Base-by-base conservation (phyloP, 1,284 basidiomycete species). In the Irpex sp. region DNA sequence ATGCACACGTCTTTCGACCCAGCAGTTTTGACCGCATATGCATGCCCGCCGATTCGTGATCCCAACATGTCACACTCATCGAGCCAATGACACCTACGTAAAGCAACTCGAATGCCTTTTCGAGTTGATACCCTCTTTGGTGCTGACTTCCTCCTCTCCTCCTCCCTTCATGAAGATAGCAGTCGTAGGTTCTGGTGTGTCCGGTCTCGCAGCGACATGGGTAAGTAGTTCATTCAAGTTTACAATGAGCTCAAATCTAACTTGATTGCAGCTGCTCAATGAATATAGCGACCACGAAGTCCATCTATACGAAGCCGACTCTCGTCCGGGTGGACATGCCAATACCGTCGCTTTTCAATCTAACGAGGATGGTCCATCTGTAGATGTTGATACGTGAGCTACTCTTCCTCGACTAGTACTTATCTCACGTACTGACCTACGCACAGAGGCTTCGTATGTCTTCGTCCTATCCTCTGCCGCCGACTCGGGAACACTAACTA, bases 271-370 rank as follows among this genome's bases (percentile, higher is more conserved):
- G 84, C 75, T 86, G 13, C 77, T 94, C 65, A 94, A 94, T 72
- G 89, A 94, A 71, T 79, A 89, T 71, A 91, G 89, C 56, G 83
- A 88, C 51, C 90, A 93, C 73, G 85, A 92, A 72, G 92, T 93
- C 3, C 88, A 94, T 69, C 77, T 94, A 0, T 94, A 88, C 73
- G 92, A 95, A 73, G 81, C 87, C 0, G 87, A 88, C 58, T 73
- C 76, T 57, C 83, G 88, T 59, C 82, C 87, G 0, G 92, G 93
- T 19, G 92, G 92, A 1, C 92, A 95, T 73, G 89, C 91, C 15
- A 88, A 94, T 71, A 94, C 92, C 0, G 86, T 92, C 11, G 73
- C 73, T 15, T 93, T 87, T 72, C 75, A 81, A 60, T 57, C 57
- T 31, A 52, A 26, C 38, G 37, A 36, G 7, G 61, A 71, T 13